phyloP scores from a whole-genome alignment of 192 early-diverging fungal species.

The Spinellus fusiger region DNA sequence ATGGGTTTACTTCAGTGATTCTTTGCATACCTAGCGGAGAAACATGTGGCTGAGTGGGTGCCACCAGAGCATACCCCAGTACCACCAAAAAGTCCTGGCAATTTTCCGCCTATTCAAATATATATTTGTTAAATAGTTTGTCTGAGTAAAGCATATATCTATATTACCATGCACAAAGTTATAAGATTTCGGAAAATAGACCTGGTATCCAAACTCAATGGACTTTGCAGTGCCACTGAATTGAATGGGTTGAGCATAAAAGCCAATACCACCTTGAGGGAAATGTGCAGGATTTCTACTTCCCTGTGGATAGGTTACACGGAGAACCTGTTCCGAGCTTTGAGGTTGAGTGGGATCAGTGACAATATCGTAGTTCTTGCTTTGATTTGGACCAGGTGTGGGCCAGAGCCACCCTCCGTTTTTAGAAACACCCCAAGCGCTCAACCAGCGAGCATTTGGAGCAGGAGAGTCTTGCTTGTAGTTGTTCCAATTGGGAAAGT shows the following conservation, averaged over 20 bases:
- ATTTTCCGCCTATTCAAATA: constrained; percentile 43
- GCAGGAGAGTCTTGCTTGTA: neutral
- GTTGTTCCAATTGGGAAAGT: constrained; percentile 9
- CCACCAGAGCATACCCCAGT: constrained; percentile 42
- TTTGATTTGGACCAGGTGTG: neutral
- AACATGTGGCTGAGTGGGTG: constrained; percentile 38
- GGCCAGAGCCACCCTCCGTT: constrained; percentile 2
- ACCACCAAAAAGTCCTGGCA: constrained; percentile 53
- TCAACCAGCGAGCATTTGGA: neutral
- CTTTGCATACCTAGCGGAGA: constrained; percentile 41
- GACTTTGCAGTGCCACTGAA: neutral
- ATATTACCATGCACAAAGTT: constrained; percentile 41
- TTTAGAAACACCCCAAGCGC: neutral
- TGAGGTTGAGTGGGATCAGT: constrained; percentile 15
- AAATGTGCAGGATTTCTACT: constrained; percentile 15
- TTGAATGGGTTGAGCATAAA: constrained; percentile 19
- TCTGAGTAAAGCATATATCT: neutral
- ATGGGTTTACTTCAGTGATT: neutral
- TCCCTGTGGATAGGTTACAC: constrained; percentile 19
- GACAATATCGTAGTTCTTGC: constrained; percentile 11
- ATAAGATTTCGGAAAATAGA: constrained; percentile 43
- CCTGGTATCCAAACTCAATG: constrained; percentile 21
- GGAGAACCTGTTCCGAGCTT: constrained; percentile 6
- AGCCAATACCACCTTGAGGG: constrained; percentile 26
- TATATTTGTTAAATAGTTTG: neutral